Evolutionary conservation across 306 rosid species (phyloP).

Genomic region (Glycine latifolia): DNA sequence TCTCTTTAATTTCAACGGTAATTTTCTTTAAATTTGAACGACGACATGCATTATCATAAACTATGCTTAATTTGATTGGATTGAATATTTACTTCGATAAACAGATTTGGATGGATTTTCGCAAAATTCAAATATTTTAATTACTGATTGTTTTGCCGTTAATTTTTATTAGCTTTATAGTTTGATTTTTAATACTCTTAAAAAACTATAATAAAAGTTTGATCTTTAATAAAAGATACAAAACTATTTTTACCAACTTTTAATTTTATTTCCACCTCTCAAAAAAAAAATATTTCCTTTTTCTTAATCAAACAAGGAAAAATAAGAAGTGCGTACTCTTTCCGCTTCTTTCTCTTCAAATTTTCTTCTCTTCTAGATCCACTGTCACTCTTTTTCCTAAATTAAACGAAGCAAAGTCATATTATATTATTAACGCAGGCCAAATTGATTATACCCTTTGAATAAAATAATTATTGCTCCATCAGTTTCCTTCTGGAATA

Average conservation of each 20-base stretch:
- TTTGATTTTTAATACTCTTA: not conserved
- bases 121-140: not conserved
- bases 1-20: constrained; percentile 45
- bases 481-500: constrained; percentile 15
- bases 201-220: not conserved
- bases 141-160: not conserved
- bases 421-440: not conserved
- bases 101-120: not conserved
- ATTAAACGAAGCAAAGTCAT: not conserved
- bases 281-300: too few species aligned
- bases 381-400: not conserved
- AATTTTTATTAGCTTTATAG: not conserved
- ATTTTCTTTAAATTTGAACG: constrained; percentile 41
- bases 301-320: not conserved
- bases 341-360: not conserved
- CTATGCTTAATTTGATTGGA: not conserved
- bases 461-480: constrained; percentile 9
- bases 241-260: not conserved
- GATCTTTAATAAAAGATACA: not conserved
- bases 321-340: not conserved
- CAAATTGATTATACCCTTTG: not conserved
- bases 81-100: too few species aligned
- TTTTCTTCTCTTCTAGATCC: constrained; percentile 5
- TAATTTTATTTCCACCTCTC: not conserved
- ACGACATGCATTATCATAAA: not conserved